These are phyloP conservation scores for Colletotrichum sp. DNA, from an alignment of 2,329 filamentous ascomycete genomes.

Conservation along the genomic window DNA sequence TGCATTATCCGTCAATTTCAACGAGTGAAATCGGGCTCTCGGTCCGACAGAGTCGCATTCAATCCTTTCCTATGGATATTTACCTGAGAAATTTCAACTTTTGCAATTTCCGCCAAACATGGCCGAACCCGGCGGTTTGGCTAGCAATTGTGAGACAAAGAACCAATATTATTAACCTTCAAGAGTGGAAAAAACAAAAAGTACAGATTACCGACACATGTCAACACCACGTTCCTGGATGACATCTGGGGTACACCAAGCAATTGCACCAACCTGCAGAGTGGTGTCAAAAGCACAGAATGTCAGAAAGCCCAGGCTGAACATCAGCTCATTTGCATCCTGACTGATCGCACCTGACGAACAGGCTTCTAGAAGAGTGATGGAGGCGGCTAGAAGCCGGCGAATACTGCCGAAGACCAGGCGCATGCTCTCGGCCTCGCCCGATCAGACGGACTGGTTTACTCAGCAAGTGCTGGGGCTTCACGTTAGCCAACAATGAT, in stretches of 20 bases:
- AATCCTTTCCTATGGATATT: neutral
- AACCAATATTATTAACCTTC: neutral
- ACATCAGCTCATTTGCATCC: conserved; percentile 9
- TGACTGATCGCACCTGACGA: neutral
- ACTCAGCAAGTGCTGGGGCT: neutral
- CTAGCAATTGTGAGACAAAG: neutral
- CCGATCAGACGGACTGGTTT: neutral
- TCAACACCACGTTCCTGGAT: neutral
- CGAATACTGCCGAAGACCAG: neutral
- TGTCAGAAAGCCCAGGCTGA: neutral
- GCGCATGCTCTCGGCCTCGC: neutral
- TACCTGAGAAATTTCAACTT: neutral
- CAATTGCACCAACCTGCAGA: neutral
- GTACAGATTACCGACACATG: neutral
- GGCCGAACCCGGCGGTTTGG: neutral
- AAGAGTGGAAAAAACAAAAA: neutral
- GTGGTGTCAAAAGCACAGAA: neutral
- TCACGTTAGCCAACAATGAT: neutral
- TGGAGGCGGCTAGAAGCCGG: neutral
- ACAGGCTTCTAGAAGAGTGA: neutral
- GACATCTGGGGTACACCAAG: neutral
- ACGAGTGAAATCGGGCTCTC: neutral
- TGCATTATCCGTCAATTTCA: neutral
- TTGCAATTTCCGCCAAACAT: neutral
- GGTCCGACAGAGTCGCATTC: neutral